These are phyloP conservation scores for Nakazawaea laoshanensis DNA, from an alignment of 805 yeast genomes.

Conservation along the genomic window DNA sequence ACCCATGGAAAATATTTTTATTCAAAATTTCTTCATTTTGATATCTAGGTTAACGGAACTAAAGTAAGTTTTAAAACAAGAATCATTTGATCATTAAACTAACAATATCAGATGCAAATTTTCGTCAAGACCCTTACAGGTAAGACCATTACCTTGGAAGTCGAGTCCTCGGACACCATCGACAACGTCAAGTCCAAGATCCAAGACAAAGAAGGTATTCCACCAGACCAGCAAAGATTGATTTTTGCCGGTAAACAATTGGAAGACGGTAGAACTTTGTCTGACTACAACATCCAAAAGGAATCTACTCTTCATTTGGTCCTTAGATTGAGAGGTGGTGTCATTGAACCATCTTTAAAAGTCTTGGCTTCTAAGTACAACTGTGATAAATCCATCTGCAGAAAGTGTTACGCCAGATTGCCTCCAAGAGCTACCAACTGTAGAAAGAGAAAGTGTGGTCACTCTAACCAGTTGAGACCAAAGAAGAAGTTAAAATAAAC, in stretches of 20 bases:
- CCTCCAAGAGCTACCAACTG: constrained; percentile 99
- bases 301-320: constrained; percentile 67
- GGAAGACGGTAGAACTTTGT: constrained; percentile 91
- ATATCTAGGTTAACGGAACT: no score
- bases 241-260: constrained; percentile 95
- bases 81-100: no score
- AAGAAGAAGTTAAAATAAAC: constrained; percentile 97
- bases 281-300: constrained; percentile 94
- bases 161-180: constrained; percentile 91
- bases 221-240: constrained; percentile 94
- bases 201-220: constrained; percentile 95
- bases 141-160: constrained; percentile 85
- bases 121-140: constrained; percentile 99
- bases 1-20: no score
- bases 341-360: constrained; percentile 99
- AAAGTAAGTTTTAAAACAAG: no score
- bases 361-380: constrained; percentile 99
- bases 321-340: constrained; percentile 65
- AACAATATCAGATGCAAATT: constrained; percentile 91
- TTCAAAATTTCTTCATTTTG: no score
- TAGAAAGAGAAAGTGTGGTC: constrained; percentile 99
- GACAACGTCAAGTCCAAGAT: constrained; percentile 93
- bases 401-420: constrained; percentile 99
- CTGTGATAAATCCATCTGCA: constrained; percentile 99
- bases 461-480: constrained; percentile 99